Base-by-base conservation (phyloP, 305 asterid genomes). In the Ilex paraguariensis region DNA sequence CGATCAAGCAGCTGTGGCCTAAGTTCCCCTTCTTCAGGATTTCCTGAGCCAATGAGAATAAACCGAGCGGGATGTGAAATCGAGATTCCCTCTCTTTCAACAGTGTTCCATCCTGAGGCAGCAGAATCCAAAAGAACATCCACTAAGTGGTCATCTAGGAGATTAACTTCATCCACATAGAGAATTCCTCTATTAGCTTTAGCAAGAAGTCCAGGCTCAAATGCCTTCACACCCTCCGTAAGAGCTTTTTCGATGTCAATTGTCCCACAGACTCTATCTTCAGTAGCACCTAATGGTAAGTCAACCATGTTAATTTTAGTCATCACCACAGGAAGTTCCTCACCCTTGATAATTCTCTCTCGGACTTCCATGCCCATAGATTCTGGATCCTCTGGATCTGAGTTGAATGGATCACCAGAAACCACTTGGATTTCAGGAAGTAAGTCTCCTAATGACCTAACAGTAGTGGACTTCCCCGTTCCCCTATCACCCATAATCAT, bases 401-500 rank as follows among this genome's bases (percentile, higher is more conserved):
- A 93, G 61, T 93, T 93, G 64, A 87, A 93, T 0, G 95, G 84
- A 70, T 93, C 99, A 54, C 96, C 94, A 0, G 85, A 68, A 12
- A 93, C 91, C 8, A 86, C 96, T 70, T 55, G 49, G 63, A 93
- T 93, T 66, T 84, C 92, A 1, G 97, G 99, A 54, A 93, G 97
- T 57, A 93, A 78, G 70, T 93, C 99, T 2, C 80, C 86, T 61
- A 90, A 70, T 4, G 97, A 87, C 54, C 99, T 73, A 48, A 93
- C 97, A 4, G 96, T 73, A 0, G 99, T 93, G 31, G 99, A 93
- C 64, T 93, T 93, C 54, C 99, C 96, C 0, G 97, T 93, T 69
- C 99, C 97, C 55, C 99, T 78, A 60, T 93, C 96, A 6, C 99
- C 95, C 99, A 93, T 90, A 54, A 93, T 93, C 99, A 93, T 93